Base-by-base conservation (phyloP, 768 basidiomycete genomes). In the Hortiboletus campestris region DNA sequence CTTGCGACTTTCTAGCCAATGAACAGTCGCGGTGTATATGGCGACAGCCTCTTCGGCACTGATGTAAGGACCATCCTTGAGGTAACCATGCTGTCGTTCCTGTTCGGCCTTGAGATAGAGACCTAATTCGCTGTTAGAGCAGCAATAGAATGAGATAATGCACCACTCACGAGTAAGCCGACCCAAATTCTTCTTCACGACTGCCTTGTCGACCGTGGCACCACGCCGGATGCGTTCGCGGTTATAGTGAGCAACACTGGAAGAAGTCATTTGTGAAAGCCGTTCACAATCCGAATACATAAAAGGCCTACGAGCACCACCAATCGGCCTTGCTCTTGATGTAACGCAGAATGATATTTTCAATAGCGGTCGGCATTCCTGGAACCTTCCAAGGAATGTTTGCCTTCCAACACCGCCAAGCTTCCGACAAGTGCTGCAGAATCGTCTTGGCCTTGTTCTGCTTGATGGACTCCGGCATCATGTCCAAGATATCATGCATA, bases 391-490 rank as follows among this genome's bases (percentile, higher is more conserved):
- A 99, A 20, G 97, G 97, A 65, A 99, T 94, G 67, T 94, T 94
- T 4, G 91, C 91, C 72, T 94, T 94, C 91, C 91, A 94, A 74
- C 95, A 98, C 63, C 96, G 81, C 97, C 97, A 98, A 11, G 96
- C 97, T 70, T 98, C 97, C 4, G 95, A 97, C 62, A 98, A 75
- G 71, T 98, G 97, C 71, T 99, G 97, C 69, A 99, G 68, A 61
- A 99, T 98, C 12, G 97, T 98, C 80, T 99, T 99, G n/a, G 94
- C 86, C 78, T 99, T 98, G 76, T 98, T 99, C 74, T 95, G 94
- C 75, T 95, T 95, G 78, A 98, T 95, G 2, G 91, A 94, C 73
- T 98, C 97, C 8, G 97, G 97, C 96, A 98, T 98, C 96, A 98
- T 98, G 77, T 98, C 96, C 63, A 99, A 79, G 63, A 99, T 98